Conservation (phyloP, 2,329 filamentous ascomycete species). For the Neonectria ditissima region DNA sequence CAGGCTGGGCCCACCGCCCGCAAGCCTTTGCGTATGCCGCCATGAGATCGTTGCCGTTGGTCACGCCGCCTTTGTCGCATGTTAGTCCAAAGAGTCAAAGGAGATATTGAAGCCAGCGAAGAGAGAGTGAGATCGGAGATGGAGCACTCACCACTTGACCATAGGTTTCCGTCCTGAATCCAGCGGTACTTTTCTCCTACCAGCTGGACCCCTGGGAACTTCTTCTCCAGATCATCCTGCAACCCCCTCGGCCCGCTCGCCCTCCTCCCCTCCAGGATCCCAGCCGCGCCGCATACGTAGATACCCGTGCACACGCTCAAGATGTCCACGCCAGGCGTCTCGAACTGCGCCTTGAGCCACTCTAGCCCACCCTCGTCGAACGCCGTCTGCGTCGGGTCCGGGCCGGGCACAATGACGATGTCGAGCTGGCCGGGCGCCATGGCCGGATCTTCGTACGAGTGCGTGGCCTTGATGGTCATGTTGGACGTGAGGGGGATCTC, state of each 20-base stretch:
- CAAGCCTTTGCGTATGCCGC: slow-evolving; percentile 62
- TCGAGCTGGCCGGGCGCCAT: slow-evolving; percentile 64
- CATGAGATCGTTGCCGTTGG: slow-evolving; percentile 68
- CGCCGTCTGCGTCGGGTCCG: slow-evolving; percentile 52
- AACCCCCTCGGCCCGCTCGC: slow-evolving; percentile 61
- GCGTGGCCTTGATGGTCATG: slow-evolving; percentile 54
- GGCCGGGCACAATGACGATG: slow-evolving; percentile 63
- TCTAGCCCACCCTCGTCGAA: slow-evolving; percentile 51
- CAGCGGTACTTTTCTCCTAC: slow-evolving; percentile 62
- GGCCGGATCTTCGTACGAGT: slow-evolving; percentile 57
- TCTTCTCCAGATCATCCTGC: slow-evolving; percentile 53
- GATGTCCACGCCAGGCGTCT: slow-evolving; percentile 57
- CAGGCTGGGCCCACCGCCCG: slow-evolving; percentile 55
- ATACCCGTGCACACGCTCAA: slow-evolving; percentile 65
- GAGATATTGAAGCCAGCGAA: not conserved
- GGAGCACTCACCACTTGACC: slow-evolving; percentile 62
- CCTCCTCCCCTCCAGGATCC: slow-evolving; percentile 58
- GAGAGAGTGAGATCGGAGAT: not conserved
- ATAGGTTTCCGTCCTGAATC: slow-evolving; percentile 65
- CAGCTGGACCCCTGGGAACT: slow-evolving; percentile 55
- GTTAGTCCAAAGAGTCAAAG: slow-evolving; percentile 4
- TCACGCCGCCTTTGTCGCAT: slow-evolving; percentile 58
- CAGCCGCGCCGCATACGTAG: slow-evolving; percentile 61
- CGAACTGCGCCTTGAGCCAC: slow-evolving; percentile 59
- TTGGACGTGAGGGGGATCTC: slow-evolving; percentile 57